Base-by-base conservation (phyloP, 352 stramenopile species). In the Elongisporangium undulatum region DNA sequence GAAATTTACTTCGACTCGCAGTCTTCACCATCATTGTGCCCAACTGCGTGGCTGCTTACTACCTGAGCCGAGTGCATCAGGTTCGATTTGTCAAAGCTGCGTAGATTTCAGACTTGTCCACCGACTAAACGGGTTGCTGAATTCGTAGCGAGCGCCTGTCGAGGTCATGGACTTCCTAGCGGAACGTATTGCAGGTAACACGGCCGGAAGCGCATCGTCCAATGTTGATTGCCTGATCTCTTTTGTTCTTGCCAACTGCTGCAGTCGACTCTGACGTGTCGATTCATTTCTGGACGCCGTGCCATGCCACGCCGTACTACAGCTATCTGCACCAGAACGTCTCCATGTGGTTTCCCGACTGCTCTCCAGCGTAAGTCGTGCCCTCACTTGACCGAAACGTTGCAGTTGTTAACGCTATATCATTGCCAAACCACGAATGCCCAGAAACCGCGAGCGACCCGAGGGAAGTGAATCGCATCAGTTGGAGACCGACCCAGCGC, bases 271-370 rank as follows among this genome's bases (percentile, higher is more conserved):
- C 77, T 1, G 60, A 72, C 7, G 67, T 67, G 17, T 83, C 82
- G 19, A 85, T 94, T 29, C 83, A 96, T 64, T 94, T 96, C 64
- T 94, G 86, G 74, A 90, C 85, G 45, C 72, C 83, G 13, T 96
- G 87, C 52, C 87, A 96, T 60, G 82, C 83, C 45, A 96, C 87
- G 26, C 87, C 87, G 5, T 94, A 93, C 66, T 96, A 91, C 76
- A 94, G 83, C 66, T 89, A 90, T 57, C 61, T 96, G 51, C 87
- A 96, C 58, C 72, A 79, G 15, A 94, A 94, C 49, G 67, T 89
- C 3, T 80, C 85, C 20, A 89, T 94, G 78, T 94, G 87, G 79
- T 96, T 94, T 61, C 84, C 86, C 0, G 82, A 93, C 38, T 96
- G 87, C 55, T 90, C 87, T 4, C 87, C 87, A 56, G 61, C 9